phyloP scores from a whole-genome alignment of 208 protist species.

The Leptomonas seymouri region DNA sequence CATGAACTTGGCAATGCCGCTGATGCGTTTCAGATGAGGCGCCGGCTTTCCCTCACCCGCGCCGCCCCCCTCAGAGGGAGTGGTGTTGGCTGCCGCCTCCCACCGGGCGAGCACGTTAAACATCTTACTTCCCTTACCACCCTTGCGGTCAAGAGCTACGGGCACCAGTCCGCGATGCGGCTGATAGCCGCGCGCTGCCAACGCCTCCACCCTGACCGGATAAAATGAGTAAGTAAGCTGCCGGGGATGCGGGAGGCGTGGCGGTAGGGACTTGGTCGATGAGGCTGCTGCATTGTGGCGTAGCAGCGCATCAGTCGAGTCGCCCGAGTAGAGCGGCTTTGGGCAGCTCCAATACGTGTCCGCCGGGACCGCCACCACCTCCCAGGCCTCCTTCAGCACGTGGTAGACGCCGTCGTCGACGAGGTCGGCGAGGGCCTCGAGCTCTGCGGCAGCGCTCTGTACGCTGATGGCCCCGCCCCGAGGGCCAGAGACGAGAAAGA shows the following conservation, averaged over 20 bases:
- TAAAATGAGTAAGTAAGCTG: constrained; percentile 65
- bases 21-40: background rate
- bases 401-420: constrained; percentile 42
- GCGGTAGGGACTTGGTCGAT: background rate
- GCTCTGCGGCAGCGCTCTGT: constrained; percentile 11
- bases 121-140: constrained; percentile 62
- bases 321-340: constrained; percentile 9
- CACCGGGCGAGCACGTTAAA: constrained; percentile 63
- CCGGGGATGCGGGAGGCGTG: constrained; percentile 46
- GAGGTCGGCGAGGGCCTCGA: constrained; percentile 26
- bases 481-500: constrained; percentile 71
- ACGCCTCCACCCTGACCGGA: constrained; percentile 54
- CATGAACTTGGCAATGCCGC: constrained; percentile 54
- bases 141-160: constrained; percentile 49
- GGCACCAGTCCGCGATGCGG: constrained; percentile 43
- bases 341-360: constrained; percentile 71
- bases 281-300: background rate
- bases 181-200: constrained; percentile 53
- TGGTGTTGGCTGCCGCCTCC: background rate
- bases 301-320: background rate
- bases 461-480: constrained; percentile 48
- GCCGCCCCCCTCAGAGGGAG: background rate
- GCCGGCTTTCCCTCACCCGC: background rate
- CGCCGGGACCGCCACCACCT: constrained; percentile 52
- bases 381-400: constrained; percentile 48